A percentile compares a stretch with the other conserved stretches of the same genome.
phyloP scores from a whole-genome alignment of 225 moss, liverwort and hornwort genomes.

The Anthoceros angustus region DNA sequence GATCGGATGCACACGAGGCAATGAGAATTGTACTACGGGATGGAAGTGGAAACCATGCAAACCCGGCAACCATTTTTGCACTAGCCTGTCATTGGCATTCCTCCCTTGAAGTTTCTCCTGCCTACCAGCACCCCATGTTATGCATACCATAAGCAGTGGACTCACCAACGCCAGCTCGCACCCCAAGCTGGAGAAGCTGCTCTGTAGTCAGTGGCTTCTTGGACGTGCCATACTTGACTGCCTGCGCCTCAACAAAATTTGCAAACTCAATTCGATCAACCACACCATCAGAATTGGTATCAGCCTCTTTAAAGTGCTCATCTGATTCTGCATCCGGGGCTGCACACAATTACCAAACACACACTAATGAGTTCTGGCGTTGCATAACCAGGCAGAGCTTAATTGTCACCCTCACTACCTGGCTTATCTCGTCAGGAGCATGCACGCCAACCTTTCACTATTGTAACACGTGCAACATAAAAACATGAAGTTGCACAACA shows the following conservation, averaged over 20 bases:
- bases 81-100: neutral
- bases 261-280: slow-evolving; percentile 51
- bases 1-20: too few species aligned
- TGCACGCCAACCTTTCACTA: neutral
- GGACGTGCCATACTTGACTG: slow-evolving; percentile 30
- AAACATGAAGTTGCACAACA: neutral
- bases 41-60: too few species aligned
- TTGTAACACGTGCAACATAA: neutral
- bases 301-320: slow-evolving; percentile 38
- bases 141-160: too few species aligned
- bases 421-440: too few species aligned
- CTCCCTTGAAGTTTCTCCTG: neutral
- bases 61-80: too few species aligned
- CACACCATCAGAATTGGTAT: slow-evolving; percentile 43
- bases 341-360: slow-evolving; percentile 9
- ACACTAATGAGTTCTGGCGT: neutral
- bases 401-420: neutral
- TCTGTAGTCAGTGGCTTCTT: slow-evolving; percentile 26
- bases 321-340: slow-evolving; percentile 21
- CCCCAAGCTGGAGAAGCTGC: slow-evolving; percentile 30
- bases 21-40: too few species aligned
- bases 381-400: neutral
- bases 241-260: slow-evolving; percentile 44
- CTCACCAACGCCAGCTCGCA: slow-evolving; percentile 54
- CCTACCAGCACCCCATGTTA: neutral